phyloP scores from a whole-genome alignment of 305 asterid genomes.

The Fraxinus sp. region DNA sequence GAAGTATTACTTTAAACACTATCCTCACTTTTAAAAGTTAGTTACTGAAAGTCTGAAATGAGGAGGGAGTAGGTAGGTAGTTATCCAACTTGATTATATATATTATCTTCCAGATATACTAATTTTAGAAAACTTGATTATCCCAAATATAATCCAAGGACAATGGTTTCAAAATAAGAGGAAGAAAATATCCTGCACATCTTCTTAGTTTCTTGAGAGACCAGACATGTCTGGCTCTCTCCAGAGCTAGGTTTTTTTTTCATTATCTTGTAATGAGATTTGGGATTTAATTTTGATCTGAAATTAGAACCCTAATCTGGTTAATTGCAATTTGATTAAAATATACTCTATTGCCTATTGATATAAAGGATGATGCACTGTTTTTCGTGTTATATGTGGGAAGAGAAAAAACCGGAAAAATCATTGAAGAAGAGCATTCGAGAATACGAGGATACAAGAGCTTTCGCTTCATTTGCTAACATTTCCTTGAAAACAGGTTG shows the following conservation, averaged over 20 bases:
- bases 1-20: background rate
- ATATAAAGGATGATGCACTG: slow-evolving; percentile 24
- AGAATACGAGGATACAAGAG: slow-evolving; percentile 10
- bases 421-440: slow-evolving; percentile 24
- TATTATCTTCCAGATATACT: background rate
- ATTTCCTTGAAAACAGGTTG: slow-evolving; percentile 27
- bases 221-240: background rate
- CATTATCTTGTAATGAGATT: background rate
- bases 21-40: background rate
- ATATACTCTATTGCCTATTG: background rate
- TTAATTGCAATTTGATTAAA: background rate
- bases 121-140: background rate
- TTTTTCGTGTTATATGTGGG: slow-evolving; percentile 24
- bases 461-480: slow-evolving; percentile 21
- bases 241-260: background rate
- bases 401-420: slow-evolving; percentile 5
- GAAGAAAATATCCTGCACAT: background rate
- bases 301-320: background rate
- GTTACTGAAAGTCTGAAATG: background rate
- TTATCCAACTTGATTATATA: background rate
- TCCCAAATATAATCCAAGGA: background rate
- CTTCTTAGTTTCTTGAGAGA: background rate
- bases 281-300: background rate
- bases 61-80: background rate
- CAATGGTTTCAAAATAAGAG: background rate